phyloP scores from a whole-genome alignment of 78 protist genomes.

The Chrysochromulina parva region DNA sequence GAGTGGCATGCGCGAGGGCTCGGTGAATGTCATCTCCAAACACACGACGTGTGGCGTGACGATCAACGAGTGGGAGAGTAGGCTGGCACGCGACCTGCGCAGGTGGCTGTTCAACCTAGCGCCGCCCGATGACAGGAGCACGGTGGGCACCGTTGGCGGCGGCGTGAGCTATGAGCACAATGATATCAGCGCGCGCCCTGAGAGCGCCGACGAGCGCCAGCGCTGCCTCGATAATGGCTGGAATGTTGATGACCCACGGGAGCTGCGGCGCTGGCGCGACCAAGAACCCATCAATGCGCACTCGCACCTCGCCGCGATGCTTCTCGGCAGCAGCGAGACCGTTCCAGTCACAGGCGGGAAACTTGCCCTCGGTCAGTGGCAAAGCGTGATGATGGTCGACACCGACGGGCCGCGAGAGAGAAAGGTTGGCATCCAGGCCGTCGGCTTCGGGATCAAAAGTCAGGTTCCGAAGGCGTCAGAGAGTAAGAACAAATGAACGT shows the following conservation, averaged over 20 bases:
- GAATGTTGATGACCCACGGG: background rate
- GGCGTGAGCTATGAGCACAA: slow-evolving; percentile 21
- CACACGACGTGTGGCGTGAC: slow-evolving; percentile 40
- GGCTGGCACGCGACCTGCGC: slow-evolving; percentile 10
- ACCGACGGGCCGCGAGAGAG: slow-evolving; percentile 39
- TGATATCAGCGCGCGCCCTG: slow-evolving; percentile 21
- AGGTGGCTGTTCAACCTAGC: background rate
- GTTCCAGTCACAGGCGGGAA: background rate
- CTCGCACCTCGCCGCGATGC: slow-evolving; percentile 28
- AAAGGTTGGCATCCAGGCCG: slow-evolving; percentile 20
- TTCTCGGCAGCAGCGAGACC: slow-evolving; percentile 2
- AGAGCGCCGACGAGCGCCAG: background rate
- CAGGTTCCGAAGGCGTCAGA: no score
- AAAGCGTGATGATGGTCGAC: slow-evolving; percentile 20
- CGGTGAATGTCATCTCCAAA: slow-evolving; percentile 22
- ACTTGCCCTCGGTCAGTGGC: slow-evolving; percentile 45
- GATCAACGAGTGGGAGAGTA: slow-evolving; percentile 37
- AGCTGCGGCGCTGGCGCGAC: background rate
- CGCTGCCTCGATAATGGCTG: background rate
- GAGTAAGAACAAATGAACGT: no score
- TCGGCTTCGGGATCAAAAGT: background rate
- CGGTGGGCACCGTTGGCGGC: background rate
- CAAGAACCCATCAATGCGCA: slow-evolving; percentile 52
- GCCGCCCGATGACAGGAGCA: background rate
- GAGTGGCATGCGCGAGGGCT: background rate